Conservation (phyloP, 2,329 filamentous ascomycete species). For the Pyrenochaeta sp. region DNA sequence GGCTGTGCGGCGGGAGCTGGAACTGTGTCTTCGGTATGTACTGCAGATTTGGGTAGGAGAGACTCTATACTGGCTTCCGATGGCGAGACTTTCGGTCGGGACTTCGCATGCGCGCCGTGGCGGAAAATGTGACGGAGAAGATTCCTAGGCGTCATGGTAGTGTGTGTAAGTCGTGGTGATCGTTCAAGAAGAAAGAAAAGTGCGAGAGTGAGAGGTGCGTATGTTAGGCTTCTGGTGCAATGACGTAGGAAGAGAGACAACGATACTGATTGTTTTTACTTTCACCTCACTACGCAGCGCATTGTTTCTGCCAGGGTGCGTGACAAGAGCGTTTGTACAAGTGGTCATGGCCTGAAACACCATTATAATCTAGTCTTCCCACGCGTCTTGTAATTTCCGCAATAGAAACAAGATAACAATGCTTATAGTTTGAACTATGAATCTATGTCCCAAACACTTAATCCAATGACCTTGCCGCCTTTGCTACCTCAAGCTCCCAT, state of each 20-base stretch:
- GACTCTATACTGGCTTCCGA: no score
- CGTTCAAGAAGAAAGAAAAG: neutral
- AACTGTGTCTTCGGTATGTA: neutral
- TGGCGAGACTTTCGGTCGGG: no score
- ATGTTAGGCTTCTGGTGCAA: neutral
- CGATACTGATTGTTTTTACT: neutral
- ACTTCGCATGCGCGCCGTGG: conserved; percentile 4
- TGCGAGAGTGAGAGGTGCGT: neutral
- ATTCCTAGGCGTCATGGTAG: conserved; percentile 11
- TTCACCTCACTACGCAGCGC: neutral
- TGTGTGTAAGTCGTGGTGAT: neutral
- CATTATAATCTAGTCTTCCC: neutral
- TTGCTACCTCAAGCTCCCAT: no score
- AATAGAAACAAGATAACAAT: no score
- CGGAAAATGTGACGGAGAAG: conserved; percentile 29
- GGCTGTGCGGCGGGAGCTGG: neutral
- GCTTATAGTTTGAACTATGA: no score
- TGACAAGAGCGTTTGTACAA: neutral
- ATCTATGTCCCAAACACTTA: no score
- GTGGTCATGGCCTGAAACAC: neutral
- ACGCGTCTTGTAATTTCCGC: no score
- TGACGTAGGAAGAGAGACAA: neutral
- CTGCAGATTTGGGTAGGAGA: neutral
- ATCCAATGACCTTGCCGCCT: no score
- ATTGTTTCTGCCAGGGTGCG: no score